Evolutionary conservation across 441 rosid species (phyloP), one percentile per base, ranked within the genome.

Genomic region (Kokia cookei): DNA sequence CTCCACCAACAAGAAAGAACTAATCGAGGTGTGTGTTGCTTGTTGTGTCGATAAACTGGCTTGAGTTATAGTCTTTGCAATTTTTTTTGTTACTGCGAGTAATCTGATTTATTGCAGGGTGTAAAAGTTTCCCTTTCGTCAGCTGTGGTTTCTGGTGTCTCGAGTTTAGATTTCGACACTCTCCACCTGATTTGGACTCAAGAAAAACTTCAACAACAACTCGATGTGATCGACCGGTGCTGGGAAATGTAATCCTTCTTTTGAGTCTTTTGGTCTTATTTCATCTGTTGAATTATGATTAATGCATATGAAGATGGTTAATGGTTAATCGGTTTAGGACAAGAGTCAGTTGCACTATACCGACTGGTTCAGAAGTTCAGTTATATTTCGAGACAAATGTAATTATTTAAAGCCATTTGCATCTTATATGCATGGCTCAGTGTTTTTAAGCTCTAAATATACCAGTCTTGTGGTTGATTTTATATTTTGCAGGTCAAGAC

Each of bases 181-280:
- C 84, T 94, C 83, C 93, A 88, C 83, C 83, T 92, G 87, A 75
- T 86, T 71, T 88, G 89, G 85, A 91, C 95, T 12, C 82, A 82
- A 71, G 95, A 94, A 83, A 92, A 83, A 91, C 97, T 92, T 83
- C 94, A 90, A 77, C 85, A 89, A 55, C 97, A 90, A 81, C 89
- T 92, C 64, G 80, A 83, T 37, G 77, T 87, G 75, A 82, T 87
- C 75, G 91, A 94, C 77, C 90, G 70, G 66, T 93, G 85, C 27
- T 83, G 86, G 79, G 88, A 90, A 80, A 83, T 58, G 98, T 92
- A 92, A 77, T 42, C n/a, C 74, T 58, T 26, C 10, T 71, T 27
- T 17, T 35, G 10, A 32, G 59, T 13, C 7, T 65, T 69, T 69
- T 64, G 32, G 40, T 12, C 76, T 74, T 54, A 29, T 32, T 11